Conservation (phyloP, 176 grass and related monocot genomes). For the Guadua angustifolia region DNA sequence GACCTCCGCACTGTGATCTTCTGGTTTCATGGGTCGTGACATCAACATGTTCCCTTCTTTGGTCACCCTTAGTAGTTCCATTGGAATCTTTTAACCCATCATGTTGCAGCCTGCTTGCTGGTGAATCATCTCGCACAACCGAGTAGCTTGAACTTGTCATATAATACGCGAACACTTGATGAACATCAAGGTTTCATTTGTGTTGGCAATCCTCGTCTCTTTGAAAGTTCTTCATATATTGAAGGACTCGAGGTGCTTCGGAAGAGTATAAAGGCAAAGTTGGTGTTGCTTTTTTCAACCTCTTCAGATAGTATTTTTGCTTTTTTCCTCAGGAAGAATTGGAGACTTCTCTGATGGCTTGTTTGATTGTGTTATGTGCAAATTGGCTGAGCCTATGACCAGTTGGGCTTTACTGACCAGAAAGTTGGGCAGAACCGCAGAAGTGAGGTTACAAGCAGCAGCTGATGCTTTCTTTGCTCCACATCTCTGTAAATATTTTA, state of each 20-base stretch:
- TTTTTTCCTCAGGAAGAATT: neutral
- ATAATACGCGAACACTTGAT: neutral
- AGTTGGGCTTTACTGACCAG: neutral
- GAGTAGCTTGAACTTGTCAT: neutral
- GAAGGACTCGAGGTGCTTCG: neutral
- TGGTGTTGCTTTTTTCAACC: neutral
- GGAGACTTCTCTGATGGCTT: neutral
- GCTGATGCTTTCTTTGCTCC: neutral
- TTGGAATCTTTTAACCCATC: neutral
- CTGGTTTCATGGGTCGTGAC: slow-evolving; percentile 13
- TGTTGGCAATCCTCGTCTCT: neutral
- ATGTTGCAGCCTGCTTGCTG: neutral
- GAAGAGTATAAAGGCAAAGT: neutral
- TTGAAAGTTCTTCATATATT: neutral
- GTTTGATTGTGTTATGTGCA: neutral
- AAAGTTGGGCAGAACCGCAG: neutral
- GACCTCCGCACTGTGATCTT: neutral
- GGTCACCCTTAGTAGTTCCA: neutral
- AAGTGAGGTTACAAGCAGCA: slow-evolving; percentile 1
- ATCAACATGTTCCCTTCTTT: neutral
- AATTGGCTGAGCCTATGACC: neutral
- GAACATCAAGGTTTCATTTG: neutral
- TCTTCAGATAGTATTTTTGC: neutral
- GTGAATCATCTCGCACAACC: neutral
- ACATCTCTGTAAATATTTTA: neutral